These are phyloP conservation scores for Plasmodium vivax DNA, from an alignment of 169 alveolate genomes.

Conservation along the genomic window DNA sequence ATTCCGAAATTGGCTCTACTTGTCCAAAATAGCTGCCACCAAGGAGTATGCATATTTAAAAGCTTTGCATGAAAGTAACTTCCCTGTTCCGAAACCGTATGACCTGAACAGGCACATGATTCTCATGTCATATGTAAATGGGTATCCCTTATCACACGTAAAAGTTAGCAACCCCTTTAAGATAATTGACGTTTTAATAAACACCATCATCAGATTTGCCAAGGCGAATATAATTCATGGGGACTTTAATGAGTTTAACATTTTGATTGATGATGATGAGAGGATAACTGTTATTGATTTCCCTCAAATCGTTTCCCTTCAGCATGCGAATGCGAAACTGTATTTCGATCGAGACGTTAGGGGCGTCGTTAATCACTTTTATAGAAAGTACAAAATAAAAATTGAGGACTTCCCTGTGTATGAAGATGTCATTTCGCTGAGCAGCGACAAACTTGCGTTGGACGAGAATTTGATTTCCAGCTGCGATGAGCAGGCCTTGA, in stretches of 20 bases:
- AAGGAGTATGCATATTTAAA: constrained; percentile 97
- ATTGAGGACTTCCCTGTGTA: constrained; percentile 92
- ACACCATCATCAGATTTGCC: constrained; percentile 90
- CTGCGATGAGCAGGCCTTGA: constrained; percentile 2
- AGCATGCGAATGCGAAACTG: constrained; percentile 95
- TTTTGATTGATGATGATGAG: constrained; percentile 91
- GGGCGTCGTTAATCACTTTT: constrained; percentile 92
- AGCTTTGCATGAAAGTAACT: constrained; percentile 94
- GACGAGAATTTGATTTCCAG: constrained; percentile 4
- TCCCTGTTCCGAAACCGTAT: constrained; percentile 97
- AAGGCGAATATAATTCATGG: constrained; percentile 98
- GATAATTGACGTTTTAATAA: constrained; percentile 4
- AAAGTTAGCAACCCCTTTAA: constrained; percentile 62
- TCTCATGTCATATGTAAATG: constrained; percentile 96
- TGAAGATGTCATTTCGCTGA: constrained; percentile 50
- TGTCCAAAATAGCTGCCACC: constrained; percentile 98
- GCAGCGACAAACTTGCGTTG: constrained; percentile 4
- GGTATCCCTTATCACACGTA: constrained; percentile 94
- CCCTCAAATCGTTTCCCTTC: constrained; percentile 97
- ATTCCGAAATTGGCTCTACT: constrained; percentile 98
- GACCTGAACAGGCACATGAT: constrained; percentile 98
- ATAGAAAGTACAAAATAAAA: constrained; percentile 91
- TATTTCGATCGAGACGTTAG: constrained; percentile 95
- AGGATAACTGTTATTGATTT: constrained; percentile 94
- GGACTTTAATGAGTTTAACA: constrained; percentile 98